Base-by-base conservation (phyloP, 768 basidiomycete species). In the Inosperma sp. region DNA sequence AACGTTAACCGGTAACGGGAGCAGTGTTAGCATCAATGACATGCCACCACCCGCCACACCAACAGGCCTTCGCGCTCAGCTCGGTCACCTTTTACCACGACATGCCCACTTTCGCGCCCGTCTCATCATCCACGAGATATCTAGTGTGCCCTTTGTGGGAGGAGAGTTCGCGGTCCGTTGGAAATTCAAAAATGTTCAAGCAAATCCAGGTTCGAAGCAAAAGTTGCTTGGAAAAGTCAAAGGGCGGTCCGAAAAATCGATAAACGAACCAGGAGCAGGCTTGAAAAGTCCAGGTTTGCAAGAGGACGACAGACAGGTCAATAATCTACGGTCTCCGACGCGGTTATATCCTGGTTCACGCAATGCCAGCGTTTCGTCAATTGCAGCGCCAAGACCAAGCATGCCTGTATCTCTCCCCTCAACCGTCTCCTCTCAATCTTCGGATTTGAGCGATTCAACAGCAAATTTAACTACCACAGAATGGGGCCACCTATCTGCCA, bases 91-190 rank as follows among this genome's bases (percentile, higher is more conserved):
- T 45, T 69, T 86, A 7, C 82, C 84, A 9, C 72, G 76, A 31
- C 83, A 88, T 59, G 79, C 85, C 3, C 74, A 78, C 44, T 88
- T 90, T 67, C 76, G 79, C 48, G 78, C 81, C 23, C 71, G 72
- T 9, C 60, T 89, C 34, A 69, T 72, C 16, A 72, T 88, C 31
- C 83, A 88, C 66, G 79, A 87, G 56, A 75, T 90, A 17, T 73
- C 78, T 16, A 84, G 80, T 56, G 82, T 90, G 0, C 88, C 88
- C 0, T 78, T 88, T 51, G 79, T 88, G 27, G 69, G 72, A 34
- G 87, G 87, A 55, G 77, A 86, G 60, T 88, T 88, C 60, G 80
- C 73, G 16, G 77, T 84, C 5, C 71, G 75, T 17, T 88, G 88
- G 86, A 83, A 80, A 65, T 79, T 88, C 66, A 85, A 81, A 71